phyloP scores from a whole-genome alignment of 352 stramenopile genomes.

The Halophytophthora polymorphica region DNA sequence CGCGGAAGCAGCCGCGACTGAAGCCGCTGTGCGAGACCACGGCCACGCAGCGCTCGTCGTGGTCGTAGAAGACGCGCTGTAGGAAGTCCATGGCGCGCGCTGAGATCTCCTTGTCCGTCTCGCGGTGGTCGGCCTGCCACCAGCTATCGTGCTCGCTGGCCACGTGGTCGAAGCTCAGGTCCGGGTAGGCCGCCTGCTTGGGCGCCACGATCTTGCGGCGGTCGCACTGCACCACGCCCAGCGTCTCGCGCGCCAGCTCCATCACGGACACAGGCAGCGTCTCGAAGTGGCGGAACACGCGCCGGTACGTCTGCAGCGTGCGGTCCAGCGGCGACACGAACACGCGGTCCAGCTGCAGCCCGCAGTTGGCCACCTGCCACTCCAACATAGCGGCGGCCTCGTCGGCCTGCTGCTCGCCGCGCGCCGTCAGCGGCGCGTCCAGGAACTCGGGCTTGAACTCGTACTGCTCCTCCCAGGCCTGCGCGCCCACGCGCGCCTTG shows the following conservation, averaged over 20 bases:
- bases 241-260: slow-evolving; percentile 58
- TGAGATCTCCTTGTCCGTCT: slow-evolving; percentile 61
- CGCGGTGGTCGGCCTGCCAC: slow-evolving; percentile 52
- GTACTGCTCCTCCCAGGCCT: slow-evolving; percentile 48
- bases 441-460: slow-evolving; percentile 52
- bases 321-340: slow-evolving; percentile 68
- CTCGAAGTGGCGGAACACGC: slow-evolving; percentile 25
- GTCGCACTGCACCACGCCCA: slow-evolving; percentile 66
- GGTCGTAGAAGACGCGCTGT: slow-evolving; percentile 36
- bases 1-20: slow-evolving; percentile 53
- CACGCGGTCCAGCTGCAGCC: slow-evolving; percentile 49
- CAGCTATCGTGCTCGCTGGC: slow-evolving; percentile 47
- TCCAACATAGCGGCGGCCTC: slow-evolving; percentile 34
- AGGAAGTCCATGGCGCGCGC: slow-evolving; percentile 47
- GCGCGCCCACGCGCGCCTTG: slow-evolving; percentile 46
- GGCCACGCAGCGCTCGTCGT: slow-evolving; percentile 33
- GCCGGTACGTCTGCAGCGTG: slow-evolving; percentile 58
- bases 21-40: slow-evolving; percentile 73
- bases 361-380: slow-evolving; percentile 38
- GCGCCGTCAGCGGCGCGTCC: slow-evolving; percentile 50
- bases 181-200: slow-evolving; percentile 38
- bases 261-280: slow-evolving; percentile 46
- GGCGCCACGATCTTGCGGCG: slow-evolving; percentile 37
- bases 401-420: slow-evolving; percentile 37
- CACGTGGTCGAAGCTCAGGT: slow-evolving; percentile 51